Conservation (phyloP, 2,329 filamentous ascomycete species). For the Penicillium sp. region DNA sequence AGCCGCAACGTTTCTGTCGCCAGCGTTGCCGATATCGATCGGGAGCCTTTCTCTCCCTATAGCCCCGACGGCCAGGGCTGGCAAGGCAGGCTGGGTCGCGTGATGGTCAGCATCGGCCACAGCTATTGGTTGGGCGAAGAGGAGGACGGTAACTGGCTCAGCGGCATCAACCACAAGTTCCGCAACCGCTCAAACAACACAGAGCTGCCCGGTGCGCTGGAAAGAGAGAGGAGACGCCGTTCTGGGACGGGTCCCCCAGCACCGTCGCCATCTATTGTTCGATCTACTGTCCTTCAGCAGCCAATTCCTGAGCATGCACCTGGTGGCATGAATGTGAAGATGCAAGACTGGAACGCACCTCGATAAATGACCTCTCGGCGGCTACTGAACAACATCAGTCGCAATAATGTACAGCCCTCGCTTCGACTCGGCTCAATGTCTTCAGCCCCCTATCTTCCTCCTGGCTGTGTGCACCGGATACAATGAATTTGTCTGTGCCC, state of each 20-base stretch:
- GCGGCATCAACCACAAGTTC: slow-evolving; percentile 60
- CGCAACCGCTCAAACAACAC: slow-evolving; percentile 45
- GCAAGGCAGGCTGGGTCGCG: slow-evolving; percentile 72
- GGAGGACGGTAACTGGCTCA: slow-evolving; percentile 65
- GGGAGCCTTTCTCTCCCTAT: slow-evolving; percentile 67
- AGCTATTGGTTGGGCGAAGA: slow-evolving; percentile 76
- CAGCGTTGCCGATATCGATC: slow-evolving; percentile 46
- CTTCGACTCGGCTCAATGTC: background rate
- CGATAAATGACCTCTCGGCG: slow-evolving; percentile 19
- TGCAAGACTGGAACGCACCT: slow-evolving; percentile 35
- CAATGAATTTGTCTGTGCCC: background rate
- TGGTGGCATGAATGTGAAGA: slow-evolving; percentile 31
- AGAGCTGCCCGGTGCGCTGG: slow-evolving; percentile 42
- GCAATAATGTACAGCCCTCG: background rate
- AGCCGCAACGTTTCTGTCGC: slow-evolving; percentile 46
- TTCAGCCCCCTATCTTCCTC: background rate
- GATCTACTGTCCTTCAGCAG: slow-evolving; percentile 34
- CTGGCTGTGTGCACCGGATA: background rate
- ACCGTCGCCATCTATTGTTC: slow-evolving; percentile 37
- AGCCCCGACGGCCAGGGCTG: slow-evolving; percentile 75
- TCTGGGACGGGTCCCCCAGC: slow-evolving; percentile 58
- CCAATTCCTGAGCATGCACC: slow-evolving; percentile 29
- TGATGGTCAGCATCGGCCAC: slow-evolving; percentile 70
- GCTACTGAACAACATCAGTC: background rate
- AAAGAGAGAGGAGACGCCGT: slow-evolving; percentile 60